Percentiles rank a stretch among this genome's conserved stretches.
Conservation (phyloP, 2,329 filamentous ascomycete species). For the Capronia epimyces region DNA sequence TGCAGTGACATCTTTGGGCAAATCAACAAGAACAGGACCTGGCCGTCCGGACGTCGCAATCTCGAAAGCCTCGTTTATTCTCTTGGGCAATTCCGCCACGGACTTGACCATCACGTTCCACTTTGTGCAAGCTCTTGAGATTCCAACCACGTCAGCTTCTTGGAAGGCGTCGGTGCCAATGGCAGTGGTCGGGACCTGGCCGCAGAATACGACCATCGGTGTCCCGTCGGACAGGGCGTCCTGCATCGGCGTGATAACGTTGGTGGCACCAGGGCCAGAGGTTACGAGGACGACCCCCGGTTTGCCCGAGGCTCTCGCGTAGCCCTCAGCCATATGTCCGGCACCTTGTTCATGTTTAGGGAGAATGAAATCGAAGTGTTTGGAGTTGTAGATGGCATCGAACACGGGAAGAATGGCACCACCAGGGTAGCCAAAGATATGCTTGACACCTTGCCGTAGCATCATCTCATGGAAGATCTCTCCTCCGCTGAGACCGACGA, state of each 20-base stretch:
- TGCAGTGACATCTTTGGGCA: slow-evolving; percentile 94
- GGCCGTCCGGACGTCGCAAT: slow-evolving; percentile 92
- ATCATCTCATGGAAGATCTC: slow-evolving; percentile 99
- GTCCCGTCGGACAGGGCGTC: slow-evolving; percentile 93
- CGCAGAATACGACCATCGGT: slow-evolving; percentile 90
- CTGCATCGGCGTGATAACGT: slow-evolving; percentile 93
- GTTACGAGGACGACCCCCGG: slow-evolving; percentile 95
- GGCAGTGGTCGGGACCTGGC: slow-evolving; percentile 82
- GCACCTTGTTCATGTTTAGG: slow-evolving; percentile 96
- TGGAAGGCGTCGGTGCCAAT: slow-evolving; percentile 97
- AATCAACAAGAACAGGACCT: slow-evolving; percentile 88
- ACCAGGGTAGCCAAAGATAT: slow-evolving; percentile 89
- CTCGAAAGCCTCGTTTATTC: slow-evolving; percentile 97
- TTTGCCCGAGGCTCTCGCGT: slow-evolving; percentile 87
- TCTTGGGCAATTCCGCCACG: slow-evolving; percentile 81
- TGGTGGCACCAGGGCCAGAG: slow-evolving; percentile 92
- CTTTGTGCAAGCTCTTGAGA: slow-evolving; percentile 91
- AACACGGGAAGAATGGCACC: slow-evolving; percentile 96
- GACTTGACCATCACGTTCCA: slow-evolving; percentile 99
- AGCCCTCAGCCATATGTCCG: slow-evolving; percentile 97
- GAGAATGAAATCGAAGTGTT: slow-evolving; percentile 92
- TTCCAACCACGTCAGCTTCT: slow-evolving; percentile 89
- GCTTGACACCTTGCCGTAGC: slow-evolving; percentile 84
- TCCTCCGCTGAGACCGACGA: slow-evolving; percentile 91
- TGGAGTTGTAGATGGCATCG: slow-evolving; percentile 97